A percentile compares a stretch with the other conserved stretches of the same genome.
Conservation (phyloP, 768 basidiomycete species). For the Tulasnella calospora region DNA sequence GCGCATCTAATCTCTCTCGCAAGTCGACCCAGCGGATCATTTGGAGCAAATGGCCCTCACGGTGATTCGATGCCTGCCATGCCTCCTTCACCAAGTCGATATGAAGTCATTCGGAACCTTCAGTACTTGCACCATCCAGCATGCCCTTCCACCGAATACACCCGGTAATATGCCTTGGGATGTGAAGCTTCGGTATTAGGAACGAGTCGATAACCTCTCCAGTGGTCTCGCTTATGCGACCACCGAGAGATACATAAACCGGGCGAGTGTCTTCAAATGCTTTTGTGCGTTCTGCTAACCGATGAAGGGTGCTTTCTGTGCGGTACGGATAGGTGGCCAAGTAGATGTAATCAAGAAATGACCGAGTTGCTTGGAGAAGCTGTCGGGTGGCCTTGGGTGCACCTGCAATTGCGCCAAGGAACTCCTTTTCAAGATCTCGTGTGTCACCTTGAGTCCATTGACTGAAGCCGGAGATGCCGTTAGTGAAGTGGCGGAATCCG, state of each 20-base stretch:
- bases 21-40: neutral
- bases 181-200: neutral
- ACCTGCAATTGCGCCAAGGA: neutral
- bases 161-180: neutral
- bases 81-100: neutral
- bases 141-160: neutral
- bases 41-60: neutral
- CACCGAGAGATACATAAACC: neutral
- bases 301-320: neutral
- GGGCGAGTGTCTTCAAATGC: neutral
- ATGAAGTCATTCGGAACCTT: neutral
- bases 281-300: neutral
- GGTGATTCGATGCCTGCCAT: neutral
- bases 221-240: neutral
- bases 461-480: neutral
- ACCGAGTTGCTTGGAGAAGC: neutral
- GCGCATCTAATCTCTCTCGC: neutral
- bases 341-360: constrained; percentile 12
- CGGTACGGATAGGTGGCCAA: neutral
- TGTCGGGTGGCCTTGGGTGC: neutral
- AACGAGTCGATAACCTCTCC: neutral
- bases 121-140: neutral
- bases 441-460: neutral
- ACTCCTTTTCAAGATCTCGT: neutral
- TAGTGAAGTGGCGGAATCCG: neutral